Conservation (phyloP, 352 stramenopile genomes). For the Pythium biforme region DNA sequence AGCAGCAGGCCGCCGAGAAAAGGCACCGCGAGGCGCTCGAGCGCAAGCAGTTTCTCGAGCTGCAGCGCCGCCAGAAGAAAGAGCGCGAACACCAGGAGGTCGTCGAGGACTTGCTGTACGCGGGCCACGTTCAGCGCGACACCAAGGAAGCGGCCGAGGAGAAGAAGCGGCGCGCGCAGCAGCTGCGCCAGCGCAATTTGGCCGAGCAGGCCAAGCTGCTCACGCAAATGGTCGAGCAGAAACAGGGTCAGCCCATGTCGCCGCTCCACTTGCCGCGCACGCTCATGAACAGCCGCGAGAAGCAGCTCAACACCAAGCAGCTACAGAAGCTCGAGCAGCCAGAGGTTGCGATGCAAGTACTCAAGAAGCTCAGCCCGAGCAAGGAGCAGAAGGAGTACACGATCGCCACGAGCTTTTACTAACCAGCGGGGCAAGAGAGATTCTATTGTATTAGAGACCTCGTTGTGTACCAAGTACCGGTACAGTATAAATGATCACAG, state of each 20-base stretch:
- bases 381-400: conserved; percentile 39
- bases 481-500: too few relatives aligned
- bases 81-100: conserved; percentile 55
- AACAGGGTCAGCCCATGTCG: conserved; percentile 43
- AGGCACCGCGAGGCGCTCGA: conserved; percentile 48
- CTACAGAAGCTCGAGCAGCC: conserved; percentile 66
- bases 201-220: conserved; percentile 61
- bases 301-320: conserved; percentile 57
- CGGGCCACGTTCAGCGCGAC: conserved; percentile 47
- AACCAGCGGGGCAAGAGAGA: neutral
- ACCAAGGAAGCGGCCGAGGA: conserved; percentile 41
- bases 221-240: conserved; percentile 63
- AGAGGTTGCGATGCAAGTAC: conserved; percentile 51
- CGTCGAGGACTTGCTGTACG: conserved; percentile 61
- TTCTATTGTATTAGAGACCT: conserved; percentile 10
- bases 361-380: conserved; percentile 59
- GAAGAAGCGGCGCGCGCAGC: conserved; percentile 37
- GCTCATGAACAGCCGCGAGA: conserved; percentile 68
- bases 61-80: conserved; percentile 50
- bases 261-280: conserved; percentile 51
- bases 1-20: conserved; percentile 34
- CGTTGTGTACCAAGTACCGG: too few relatives aligned
- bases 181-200: conserved; percentile 48
- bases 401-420: conserved; percentile 62
- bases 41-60: conserved; percentile 49